phyloP scores from a whole-genome alignment of 2,329 filamentous ascomycete genomes.

The Colletotrichum zoysiae region DNA sequence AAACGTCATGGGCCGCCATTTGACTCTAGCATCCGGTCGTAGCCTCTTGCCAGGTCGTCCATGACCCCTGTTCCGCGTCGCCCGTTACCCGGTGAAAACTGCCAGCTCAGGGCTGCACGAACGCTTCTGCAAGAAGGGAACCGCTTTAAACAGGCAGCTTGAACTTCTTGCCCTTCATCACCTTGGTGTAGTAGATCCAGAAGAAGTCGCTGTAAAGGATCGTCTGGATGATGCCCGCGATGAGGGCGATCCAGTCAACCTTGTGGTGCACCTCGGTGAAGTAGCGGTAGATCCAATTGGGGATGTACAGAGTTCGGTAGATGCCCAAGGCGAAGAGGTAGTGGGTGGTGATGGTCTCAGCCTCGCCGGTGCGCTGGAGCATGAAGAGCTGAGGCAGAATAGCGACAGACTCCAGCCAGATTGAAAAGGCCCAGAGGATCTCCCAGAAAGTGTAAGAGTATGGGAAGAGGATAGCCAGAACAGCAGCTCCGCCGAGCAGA shows the following conservation, averaged over 20 bases:
- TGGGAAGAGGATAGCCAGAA: constrained; percentile 85
- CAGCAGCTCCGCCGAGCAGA: constrained; percentile 82
- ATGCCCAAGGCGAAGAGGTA: constrained; percentile 94
- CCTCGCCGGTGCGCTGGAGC: constrained; percentile 96
- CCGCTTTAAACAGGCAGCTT: constrained; percentile 79
- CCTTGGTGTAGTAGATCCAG: constrained; percentile 99
- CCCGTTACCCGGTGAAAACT: background rate
- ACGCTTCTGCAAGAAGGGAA: background rate
- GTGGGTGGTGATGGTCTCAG: constrained; percentile 99
- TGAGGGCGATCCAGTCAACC: constrained; percentile 85
- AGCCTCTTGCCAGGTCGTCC: background rate
- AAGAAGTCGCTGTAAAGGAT: constrained; percentile 99
- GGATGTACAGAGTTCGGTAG: constrained; percentile 96
- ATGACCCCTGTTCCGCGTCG: constrained; percentile 12
- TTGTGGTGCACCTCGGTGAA: constrained; percentile 78
- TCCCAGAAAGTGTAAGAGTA: constrained; percentile 86
- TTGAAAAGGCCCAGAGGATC: constrained; percentile 97
- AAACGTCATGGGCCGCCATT: constrained; percentile 15
- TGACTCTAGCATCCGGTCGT: background rate
- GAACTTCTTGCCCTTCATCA: constrained; percentile 89
- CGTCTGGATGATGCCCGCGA: constrained; percentile 93
- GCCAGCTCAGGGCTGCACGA: background rate
- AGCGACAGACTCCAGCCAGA: constrained; percentile 97
- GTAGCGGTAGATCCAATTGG: constrained; percentile 97
- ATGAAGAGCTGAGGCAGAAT: constrained; percentile 98